A percentile compares a stretch with the other conserved stretches of the same genome.
phyloP scores from a whole-genome alignment of 306 rosid genomes.

The Ceratonia siliqua region DNA sequence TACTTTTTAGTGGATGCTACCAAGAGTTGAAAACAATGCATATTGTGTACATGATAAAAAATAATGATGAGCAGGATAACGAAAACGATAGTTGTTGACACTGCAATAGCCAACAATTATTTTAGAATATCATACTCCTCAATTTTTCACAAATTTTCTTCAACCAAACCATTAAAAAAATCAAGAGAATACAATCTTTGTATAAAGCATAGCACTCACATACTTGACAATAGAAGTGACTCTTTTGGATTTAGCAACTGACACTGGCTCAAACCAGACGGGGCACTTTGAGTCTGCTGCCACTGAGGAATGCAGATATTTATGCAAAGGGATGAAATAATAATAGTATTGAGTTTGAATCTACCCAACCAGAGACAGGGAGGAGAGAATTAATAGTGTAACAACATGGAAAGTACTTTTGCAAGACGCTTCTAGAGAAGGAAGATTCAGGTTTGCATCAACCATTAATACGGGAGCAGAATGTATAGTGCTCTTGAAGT shows the following conservation, averaged over 20 bases:
- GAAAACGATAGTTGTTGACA: not conserved
- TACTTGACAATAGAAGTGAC: constrained; percentile 66
- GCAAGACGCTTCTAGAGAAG: constrained; percentile 73
- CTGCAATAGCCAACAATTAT: not conserved
- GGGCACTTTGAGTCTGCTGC: constrained; percentile 66
- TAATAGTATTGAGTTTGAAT: constrained; percentile 17
- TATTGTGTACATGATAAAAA: not conserved
- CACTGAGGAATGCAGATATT: constrained; percentile 46
- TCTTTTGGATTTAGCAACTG: constrained; percentile 83
- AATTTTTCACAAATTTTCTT: constrained; percentile 27
- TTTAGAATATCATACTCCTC: constrained; percentile 14
- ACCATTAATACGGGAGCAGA: constrained; percentile 76
- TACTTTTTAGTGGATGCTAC: not conserved
- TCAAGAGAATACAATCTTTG: constrained; percentile 12
- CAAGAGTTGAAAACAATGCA: not conserved
- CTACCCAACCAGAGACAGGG: not conserved
- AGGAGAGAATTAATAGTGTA: constrained; percentile 17
- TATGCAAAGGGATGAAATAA: constrained; percentile 27
- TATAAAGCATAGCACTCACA: constrained; percentile 61
- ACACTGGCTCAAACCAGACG: constrained; percentile 96
- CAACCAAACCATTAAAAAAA: constrained; percentile 1
- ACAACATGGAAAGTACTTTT: constrained; percentile 47
- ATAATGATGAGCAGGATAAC: constrained; percentile 6
- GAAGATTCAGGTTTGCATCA: constrained; percentile 75
- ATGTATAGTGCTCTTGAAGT: constrained; percentile 50